Evolutionary conservation across 2,329 filamentous ascomycete species (phyloP).

Genomic region (Teratosphaeria nubilosa): DNA sequence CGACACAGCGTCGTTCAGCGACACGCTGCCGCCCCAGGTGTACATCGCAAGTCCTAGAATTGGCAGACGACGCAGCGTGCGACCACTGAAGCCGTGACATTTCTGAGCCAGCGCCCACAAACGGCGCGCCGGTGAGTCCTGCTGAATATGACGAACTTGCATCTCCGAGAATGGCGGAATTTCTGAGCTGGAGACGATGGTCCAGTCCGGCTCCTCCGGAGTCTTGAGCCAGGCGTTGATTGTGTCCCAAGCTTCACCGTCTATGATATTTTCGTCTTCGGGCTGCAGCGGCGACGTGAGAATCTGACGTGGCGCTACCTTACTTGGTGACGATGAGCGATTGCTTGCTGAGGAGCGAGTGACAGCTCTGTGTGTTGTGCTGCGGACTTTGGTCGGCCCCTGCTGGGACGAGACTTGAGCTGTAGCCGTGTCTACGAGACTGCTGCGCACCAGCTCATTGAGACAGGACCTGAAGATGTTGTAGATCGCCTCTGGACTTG

Average conservation of each 20-base stretch:
- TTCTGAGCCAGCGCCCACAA: conserved; percentile 25
- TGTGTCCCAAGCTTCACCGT: background rate
- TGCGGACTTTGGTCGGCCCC: background rate
- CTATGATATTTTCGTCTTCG: background rate
- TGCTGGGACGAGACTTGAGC: background rate
- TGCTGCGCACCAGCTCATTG: conserved; percentile 33
- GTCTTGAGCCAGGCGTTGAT: background rate
- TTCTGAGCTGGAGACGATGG: conserved; percentile 4
- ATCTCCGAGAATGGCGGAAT: conserved; percentile 25
- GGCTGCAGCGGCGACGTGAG: background rate
- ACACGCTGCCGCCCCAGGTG: conserved; percentile 25
- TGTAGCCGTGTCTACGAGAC: conserved; percentile 22
- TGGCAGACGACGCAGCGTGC: conserved; percentile 33
- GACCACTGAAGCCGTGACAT: conserved; percentile 32
- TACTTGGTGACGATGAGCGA: background rate
- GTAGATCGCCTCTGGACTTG: conserved; percentile 33
- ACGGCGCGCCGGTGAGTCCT: conserved; percentile 17
- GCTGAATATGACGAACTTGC: conserved; percentile 10
- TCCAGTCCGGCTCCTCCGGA: conserved; percentile 4
- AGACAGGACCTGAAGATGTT: conserved; percentile 40
- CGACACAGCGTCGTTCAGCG: conserved; percentile 28
- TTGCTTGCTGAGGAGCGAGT: background rate
- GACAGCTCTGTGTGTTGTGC: background rate
- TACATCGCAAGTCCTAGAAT: conserved; percentile 33
- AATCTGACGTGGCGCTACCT: background rate